These are phyloP conservation scores for Sporothrix luriei DNA, from an alignment of 2,329 filamentous ascomycete species.

Conservation along the genomic window DNA sequence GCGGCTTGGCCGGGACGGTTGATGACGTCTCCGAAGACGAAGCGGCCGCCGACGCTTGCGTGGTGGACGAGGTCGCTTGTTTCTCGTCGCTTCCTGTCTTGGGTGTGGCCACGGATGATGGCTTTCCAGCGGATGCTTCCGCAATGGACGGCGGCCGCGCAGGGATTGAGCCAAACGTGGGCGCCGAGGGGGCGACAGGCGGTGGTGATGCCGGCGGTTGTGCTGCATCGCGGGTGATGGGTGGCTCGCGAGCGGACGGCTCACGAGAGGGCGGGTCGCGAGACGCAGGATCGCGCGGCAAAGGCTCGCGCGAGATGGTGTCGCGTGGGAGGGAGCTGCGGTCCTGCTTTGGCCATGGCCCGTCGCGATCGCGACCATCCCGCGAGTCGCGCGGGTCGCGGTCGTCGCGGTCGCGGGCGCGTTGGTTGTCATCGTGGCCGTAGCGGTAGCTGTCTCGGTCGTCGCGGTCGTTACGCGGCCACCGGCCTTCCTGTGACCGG, in stretches of 20 bases:
- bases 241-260: not conserved
- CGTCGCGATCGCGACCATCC: constrained; percentile 44
- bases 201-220: constrained; percentile 58
- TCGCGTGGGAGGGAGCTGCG: constrained; percentile 55
- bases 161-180: constrained; percentile 60
- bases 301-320: constrained; percentile 48
- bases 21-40: constrained; percentile 44
- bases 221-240: constrained; percentile 31
- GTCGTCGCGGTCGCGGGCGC: constrained; percentile 52
- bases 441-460: constrained; percentile 54
- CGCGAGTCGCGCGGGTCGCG: constrained; percentile 51
- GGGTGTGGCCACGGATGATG: constrained; percentile 52
- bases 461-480: constrained; percentile 53
- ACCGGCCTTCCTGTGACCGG: constrained; percentile 66
- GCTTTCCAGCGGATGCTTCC: constrained; percentile 50
- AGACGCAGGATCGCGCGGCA: constrained; percentile 31
- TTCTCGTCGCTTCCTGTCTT: constrained; percentile 56
- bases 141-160: constrained; percentile 48
- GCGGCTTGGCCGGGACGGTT: constrained; percentile 40
- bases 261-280: constrained; percentile 5
- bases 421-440: constrained; percentile 43
- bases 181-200: constrained; percentile 60
- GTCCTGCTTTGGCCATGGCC: constrained; percentile 55
- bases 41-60: constrained; percentile 4
- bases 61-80: constrained; percentile 48